phyloP scores from a whole-genome alignment of 2,329 filamentous ascomycete species.

The Beauveria varroae region DNA sequence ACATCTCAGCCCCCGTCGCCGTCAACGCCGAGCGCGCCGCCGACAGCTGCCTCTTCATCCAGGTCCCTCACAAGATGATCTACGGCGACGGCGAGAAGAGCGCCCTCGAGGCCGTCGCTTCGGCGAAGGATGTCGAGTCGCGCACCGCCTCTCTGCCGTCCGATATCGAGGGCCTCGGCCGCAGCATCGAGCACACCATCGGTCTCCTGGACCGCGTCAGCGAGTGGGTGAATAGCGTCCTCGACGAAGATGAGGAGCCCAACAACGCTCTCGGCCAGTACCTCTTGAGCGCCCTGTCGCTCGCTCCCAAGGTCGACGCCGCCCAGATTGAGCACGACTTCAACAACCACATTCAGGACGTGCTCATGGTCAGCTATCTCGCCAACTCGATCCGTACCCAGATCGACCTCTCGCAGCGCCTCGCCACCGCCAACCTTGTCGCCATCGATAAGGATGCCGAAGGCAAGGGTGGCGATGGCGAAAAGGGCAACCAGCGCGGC shows the following conservation, averaged over 20 bases:
- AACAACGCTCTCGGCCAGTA: conserved; percentile 91
- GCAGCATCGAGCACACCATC: conserved; percentile 78
- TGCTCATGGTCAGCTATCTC: conserved; percentile 95
- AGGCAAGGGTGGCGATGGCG: conserved; percentile 34
- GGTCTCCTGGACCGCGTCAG: conserved; percentile 85
- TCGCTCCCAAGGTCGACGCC: conserved; percentile 90
- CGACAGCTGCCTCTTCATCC: conserved; percentile 95
- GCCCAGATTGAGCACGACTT: conserved; percentile 93
- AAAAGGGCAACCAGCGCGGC: conserved; percentile 36
- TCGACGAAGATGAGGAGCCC: conserved; percentile 87
- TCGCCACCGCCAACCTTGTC: conserved; percentile 69
- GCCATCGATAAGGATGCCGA: conserved; percentile 43
- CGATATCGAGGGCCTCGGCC: conserved; percentile 84
- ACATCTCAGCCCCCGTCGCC: conserved; percentile 92
- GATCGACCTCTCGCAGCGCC: conserved; percentile 92
- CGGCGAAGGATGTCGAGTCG: conserved; percentile 71
- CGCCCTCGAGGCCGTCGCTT: conserved; percentile 72
- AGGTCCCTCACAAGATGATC: conserved; percentile 89
- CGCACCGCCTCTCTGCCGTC: conserved; percentile 67
- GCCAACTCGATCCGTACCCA: conserved; percentile 98
- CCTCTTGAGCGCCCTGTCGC: conserved; percentile 83
- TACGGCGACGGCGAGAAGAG: conserved; percentile 67
- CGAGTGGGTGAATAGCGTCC: conserved; percentile 84
- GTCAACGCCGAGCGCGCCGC: conserved; percentile 91
- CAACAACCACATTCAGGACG: conserved; percentile 99